Conservation (phyloP, 345 rosid genomes). For the Eucalyptus pauciflora region DNA sequence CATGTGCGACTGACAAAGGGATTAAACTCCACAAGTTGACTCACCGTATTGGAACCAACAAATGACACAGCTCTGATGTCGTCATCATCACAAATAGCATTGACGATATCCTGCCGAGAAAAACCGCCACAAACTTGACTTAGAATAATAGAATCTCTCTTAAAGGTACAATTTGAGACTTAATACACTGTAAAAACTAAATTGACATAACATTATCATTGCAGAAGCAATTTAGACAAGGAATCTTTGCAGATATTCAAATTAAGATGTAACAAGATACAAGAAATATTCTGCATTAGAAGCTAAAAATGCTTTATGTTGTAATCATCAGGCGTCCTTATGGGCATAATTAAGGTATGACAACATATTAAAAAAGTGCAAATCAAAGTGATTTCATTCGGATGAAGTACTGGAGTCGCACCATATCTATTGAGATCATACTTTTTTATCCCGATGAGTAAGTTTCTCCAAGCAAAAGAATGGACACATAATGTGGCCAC, state of each 20-base stretch:
- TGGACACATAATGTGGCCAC: background rate
- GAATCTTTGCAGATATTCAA: background rate
- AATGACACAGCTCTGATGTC: constrained; percentile 82
- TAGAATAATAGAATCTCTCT: background rate
- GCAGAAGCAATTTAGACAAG: background rate
- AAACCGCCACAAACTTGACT: background rate
- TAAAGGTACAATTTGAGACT: background rate
- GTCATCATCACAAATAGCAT: constrained; percentile 88
- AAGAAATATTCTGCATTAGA: background rate
- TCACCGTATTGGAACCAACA: constrained; percentile 92
- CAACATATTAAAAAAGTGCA: background rate
- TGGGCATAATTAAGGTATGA: background rate
- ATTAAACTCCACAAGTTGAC: constrained; percentile 1
- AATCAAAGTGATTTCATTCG: background rate
- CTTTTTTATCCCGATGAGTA: background rate
- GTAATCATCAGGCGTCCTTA: background rate
- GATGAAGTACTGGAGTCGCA: background rate
- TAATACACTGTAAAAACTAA: background rate
- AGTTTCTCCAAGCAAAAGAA: background rate
- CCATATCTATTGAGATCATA: background rate
- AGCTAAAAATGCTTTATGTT: background rate
- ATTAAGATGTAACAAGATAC: background rate
- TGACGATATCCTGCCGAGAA: constrained; percentile 64
- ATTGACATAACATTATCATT: background rate
- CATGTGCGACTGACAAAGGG: background rate